A percentile compares a stretch with the other conserved stretches of the same genome.
Conservation (phyloP, 2,329 filamentous ascomycete genomes). For the Exutisphaerella laricina region DNA sequence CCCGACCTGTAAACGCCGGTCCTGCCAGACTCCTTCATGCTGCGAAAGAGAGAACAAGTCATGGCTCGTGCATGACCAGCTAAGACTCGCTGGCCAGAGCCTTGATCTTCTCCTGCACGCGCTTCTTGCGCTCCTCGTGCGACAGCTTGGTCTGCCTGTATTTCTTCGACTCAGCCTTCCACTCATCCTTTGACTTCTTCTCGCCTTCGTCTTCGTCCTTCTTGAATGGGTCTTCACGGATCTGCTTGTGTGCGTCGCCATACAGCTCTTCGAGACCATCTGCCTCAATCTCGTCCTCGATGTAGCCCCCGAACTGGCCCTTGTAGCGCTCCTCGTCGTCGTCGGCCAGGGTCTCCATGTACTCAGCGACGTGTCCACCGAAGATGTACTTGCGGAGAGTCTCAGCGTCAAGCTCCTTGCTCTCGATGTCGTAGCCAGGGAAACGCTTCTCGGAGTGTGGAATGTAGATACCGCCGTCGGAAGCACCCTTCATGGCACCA, state of each 20-base stretch:
- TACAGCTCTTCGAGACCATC: constrained; percentile 97
- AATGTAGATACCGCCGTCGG: constrained; percentile 92
- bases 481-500: constrained; percentile 97
- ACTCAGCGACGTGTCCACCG: constrained; percentile 96
- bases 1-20: background rate
- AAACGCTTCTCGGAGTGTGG: constrained; percentile 99
- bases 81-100: constrained; percentile 54
- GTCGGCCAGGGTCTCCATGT: constrained; percentile 99
- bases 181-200: constrained; percentile 26
- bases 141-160: constrained; percentile 71
- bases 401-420: constrained; percentile 96
- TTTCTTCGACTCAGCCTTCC: constrained; percentile 73
- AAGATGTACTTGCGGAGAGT: constrained; percentile 99
- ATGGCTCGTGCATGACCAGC: constrained; percentile 4
- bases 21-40: constrained; percentile 5
- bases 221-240: constrained; percentile 81
- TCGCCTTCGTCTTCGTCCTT: constrained; percentile 1
- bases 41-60: constrained; percentile 2
- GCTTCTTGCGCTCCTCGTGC: constrained; percentile 75
- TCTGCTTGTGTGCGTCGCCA: constrained; percentile 87
- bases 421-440: constrained; percentile 96
- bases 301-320: constrained; percentile 96
- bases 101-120: constrained; percentile 87
- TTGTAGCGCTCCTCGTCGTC: constrained; percentile 99
- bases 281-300: constrained; percentile 93